Conservation (phyloP, 108 stramenopile genomes). For the Aureococcus anophagefferens region DNA sequence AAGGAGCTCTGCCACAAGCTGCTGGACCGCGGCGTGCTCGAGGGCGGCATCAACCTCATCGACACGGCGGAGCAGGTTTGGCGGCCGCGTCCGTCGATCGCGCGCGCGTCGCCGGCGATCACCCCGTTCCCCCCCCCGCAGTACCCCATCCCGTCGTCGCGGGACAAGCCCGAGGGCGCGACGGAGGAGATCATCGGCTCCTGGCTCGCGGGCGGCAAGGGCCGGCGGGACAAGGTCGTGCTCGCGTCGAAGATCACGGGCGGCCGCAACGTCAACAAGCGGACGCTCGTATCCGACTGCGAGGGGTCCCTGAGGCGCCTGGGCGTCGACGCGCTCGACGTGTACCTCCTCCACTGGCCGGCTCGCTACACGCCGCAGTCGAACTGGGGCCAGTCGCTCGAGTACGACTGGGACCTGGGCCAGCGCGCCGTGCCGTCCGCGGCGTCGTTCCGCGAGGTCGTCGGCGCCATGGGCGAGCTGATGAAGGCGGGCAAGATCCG, state of each 20-base stretch:
- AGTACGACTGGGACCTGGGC: background rate
- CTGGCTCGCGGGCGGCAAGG: slow-evolving; percentile 61
- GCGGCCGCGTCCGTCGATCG: too few species aligned
- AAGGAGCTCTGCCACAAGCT: slow-evolving; percentile 3
- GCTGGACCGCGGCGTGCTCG: slow-evolving; percentile 7
- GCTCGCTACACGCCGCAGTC: slow-evolving; percentile 3
- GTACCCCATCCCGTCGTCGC: slow-evolving; percentile 68
- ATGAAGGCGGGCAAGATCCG: slow-evolving; percentile 34
- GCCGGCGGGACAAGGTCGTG: slow-evolving; percentile 54
- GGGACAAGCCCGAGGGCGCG: slow-evolving; percentile 53
- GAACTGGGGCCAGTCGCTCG: background rate
- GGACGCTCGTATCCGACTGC: slow-evolving; percentile 37
- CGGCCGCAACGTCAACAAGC: slow-evolving; percentile 52
- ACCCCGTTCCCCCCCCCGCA: too few species aligned
- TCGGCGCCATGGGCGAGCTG: background rate
- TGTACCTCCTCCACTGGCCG: slow-evolving; percentile 38
- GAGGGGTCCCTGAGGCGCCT: slow-evolving; percentile 61
- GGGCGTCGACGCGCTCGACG: slow-evolving; percentile 67
- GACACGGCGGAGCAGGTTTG: slow-evolving; percentile 15
- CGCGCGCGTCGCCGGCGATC: too few species aligned
- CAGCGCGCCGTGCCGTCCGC: background rate
- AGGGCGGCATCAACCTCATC: slow-evolving; percentile 11
- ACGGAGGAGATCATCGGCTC: slow-evolving; percentile 65
- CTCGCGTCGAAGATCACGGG: slow-evolving; percentile 81
- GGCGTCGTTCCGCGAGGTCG: background rate